phyloP scores from a whole-genome alignment of 2,329 filamentous ascomycete genomes.

The Phialophora macrospora region DNA sequence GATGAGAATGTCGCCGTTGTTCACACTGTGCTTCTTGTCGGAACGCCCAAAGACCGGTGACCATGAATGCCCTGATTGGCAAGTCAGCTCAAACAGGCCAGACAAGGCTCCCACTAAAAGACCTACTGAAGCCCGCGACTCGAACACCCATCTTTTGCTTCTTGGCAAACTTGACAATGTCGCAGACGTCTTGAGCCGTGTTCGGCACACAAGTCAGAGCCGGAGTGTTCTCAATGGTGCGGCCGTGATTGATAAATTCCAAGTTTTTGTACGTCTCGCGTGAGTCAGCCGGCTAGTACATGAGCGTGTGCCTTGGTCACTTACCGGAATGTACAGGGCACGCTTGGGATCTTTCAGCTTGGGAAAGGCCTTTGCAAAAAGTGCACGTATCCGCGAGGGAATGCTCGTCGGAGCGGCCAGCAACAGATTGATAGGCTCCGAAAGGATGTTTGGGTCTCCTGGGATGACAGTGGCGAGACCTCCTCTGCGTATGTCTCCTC shows the following conservation, averaged over 20 bases:
- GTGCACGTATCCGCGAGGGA: conserved; percentile 28
- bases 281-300: neutral
- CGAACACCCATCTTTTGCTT: conserved; percentile 34
- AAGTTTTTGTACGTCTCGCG: conserved; percentile 32
- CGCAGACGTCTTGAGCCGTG: conserved; percentile 31
- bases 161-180: conserved; percentile 35
- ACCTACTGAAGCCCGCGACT: conserved; percentile 33
- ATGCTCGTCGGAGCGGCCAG: conserved; percentile 30
- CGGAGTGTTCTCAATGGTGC: conserved; percentile 29
- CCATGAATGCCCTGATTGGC: conserved; percentile 32
- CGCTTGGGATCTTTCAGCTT: conserved; percentile 28
- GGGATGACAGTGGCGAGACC: conserved; percentile 24
- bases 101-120: neutral
- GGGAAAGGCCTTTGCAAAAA: conserved; percentile 28
- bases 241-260: conserved; percentile 32
- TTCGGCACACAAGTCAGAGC: conserved; percentile 33
- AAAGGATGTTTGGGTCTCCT: conserved; percentile 24
- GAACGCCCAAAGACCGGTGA: conserved; percentile 35
- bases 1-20: conserved; percentile 47
- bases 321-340: conserved; percentile 32
- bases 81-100: conserved; percentile 13
- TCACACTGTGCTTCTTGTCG: conserved; percentile 19
- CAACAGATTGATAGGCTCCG: conserved; percentile 25
- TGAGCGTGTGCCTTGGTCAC: neutral
- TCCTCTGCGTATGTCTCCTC: conserved; percentile 23